A percentile compares a stretch with the other conserved stretches of the same genome.
These are phyloP conservation scores for Volutella citrinella DNA, from an alignment of 2,329 filamentous ascomycete species.

Conservation along the genomic window DNA sequence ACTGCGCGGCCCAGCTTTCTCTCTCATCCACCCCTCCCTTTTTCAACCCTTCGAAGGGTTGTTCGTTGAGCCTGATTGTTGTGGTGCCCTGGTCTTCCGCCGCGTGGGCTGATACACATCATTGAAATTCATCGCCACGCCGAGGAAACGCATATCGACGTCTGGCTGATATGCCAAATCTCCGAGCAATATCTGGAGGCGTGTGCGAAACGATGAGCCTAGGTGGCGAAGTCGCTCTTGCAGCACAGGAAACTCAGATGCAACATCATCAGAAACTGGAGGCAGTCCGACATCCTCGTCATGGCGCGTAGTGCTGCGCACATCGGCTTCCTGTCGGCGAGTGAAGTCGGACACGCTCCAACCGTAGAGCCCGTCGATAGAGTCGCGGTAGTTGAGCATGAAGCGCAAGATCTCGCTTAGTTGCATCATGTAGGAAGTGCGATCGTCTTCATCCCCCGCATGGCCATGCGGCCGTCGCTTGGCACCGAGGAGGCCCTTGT, in stretches of 20 bases:
- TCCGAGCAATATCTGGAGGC: constrained; percentile 78
- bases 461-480: constrained; percentile 43
- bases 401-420: constrained; percentile 88
- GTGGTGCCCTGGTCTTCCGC: constrained; percentile 51
- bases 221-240: constrained; percentile 71
- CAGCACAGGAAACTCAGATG: constrained; percentile 67
- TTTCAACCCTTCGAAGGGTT: constrained; percentile 26
- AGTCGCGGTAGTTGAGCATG: constrained; percentile 92
- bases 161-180: constrained; percentile 93
- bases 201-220: constrained; percentile 70
- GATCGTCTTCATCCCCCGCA: constrained; percentile 59
- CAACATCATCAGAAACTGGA: constrained; percentile 51
- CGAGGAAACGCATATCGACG: constrained; percentile 91
- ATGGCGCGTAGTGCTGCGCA: constrained; percentile 62
- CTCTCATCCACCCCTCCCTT: background rate
- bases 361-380: constrained; percentile 89
- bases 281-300: constrained; percentile 17
- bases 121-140: constrained; percentile 99
- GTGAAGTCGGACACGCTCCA: constrained; percentile 96
- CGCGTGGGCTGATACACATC: constrained; percentile 83
- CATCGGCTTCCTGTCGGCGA: constrained; percentile 78
- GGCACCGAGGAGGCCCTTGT: constrained; percentile 89
- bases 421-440: constrained; percentile 80
- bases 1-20: background rate
- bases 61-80: constrained; percentile 17